Evolutionary conservation across 163 green algal species (phyloP), one percentile per base, ranked within the genome.

Genomic region (Scenedesmus sp.): DNA sequence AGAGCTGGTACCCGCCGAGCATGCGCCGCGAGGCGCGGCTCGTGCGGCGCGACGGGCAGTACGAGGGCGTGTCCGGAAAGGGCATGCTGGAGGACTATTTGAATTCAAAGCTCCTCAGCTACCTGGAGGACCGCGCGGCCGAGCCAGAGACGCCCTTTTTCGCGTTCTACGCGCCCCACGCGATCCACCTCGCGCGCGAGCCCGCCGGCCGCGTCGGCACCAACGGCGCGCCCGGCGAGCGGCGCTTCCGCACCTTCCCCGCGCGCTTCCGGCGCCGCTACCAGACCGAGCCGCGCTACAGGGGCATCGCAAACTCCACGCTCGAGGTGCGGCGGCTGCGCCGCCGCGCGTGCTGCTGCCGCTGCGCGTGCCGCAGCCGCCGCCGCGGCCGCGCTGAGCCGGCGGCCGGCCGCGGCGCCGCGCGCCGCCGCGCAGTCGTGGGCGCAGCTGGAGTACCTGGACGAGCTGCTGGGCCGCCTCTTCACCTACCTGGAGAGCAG

Each of bases 61-160:
- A 78, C 45, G 70, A 54, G 6, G 65, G 65, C 34, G 18, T 66
- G 47, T 48, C 74, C 48, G 75, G 60, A 0, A 65, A 62, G 33
- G 74, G 74, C n/a, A 28, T 74, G 2, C 65, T 81, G 74, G 74
- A 81, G 51, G 39, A 81, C 48, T 34, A 74, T 39, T 28, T 81
- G 3, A 81, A 75, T 60, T 60, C 74, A 34, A 74, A 57, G 47
- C 42, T 74, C 4, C 36, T 81, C 15, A 29, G 28, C 4, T 81
- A 66, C 28, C 63, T 81, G 20, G 31, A n/a, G 7, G 15, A 71
- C 1, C 57, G 47, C 28, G 71, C 70, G 44, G 26, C 20, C 33
- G 31, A 48, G 1, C n/a, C 22, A 34, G 18, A 28, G 9, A 60
- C 66, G 34, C 74, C 74, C 11, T 81, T 81, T 56, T 75, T 45